phyloP scores from a whole-genome alignment of 805 yeast genomes.

The Metschnikowia similis region DNA sequence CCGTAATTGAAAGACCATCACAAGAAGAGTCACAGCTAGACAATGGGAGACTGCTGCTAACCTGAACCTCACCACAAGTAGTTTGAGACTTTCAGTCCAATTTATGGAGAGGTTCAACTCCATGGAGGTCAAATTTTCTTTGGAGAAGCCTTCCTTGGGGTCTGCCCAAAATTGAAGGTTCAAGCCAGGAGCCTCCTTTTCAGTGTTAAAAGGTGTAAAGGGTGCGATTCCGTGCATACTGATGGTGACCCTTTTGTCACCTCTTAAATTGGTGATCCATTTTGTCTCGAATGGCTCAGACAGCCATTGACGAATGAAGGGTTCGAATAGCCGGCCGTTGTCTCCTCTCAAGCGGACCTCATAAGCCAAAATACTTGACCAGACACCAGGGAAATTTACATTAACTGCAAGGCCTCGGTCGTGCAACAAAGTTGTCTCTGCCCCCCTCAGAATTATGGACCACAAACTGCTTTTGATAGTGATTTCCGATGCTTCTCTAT shows the following conservation, averaged over 20 bases:
- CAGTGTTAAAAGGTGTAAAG: slow-evolving; percentile 49
- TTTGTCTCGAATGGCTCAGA: slow-evolving; percentile 68
- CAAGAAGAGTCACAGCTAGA: slow-evolving; percentile 50
- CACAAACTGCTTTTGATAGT: slow-evolving; percentile 29
- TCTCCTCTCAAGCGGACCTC: slow-evolving; percentile 24
- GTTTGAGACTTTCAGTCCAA: slow-evolving; percentile 55
- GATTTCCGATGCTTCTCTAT: slow-evolving; percentile 18
- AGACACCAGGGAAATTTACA: slow-evolving; percentile 50
- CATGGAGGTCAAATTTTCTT: slow-evolving; percentile 19
- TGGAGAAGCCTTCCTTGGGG: slow-evolving; percentile 22
- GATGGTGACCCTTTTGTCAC: slow-evolving; percentile 23
- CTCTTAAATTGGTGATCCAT: slow-evolving; percentile 60
- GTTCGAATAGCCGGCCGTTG: slow-evolving; percentile 38
- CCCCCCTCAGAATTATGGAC: slow-evolving; percentile 36
- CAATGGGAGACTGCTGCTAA: slow-evolving; percentile 71
- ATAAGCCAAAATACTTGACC: slow-evolving; percentile 61
- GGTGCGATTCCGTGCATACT: slow-evolving; percentile 69
- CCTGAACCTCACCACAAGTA: slow-evolving; percentile 73
- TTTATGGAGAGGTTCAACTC: slow-evolving; percentile 47
- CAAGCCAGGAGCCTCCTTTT: slow-evolving; percentile 16
- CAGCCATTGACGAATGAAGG: slow-evolving; percentile 66
- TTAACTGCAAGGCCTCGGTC: slow-evolving; percentile 43
- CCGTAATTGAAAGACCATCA: slow-evolving; percentile 53
- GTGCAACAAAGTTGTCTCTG: slow-evolving; percentile 39
- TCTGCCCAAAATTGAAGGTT: slow-evolving; percentile 44